Evolutionary conservation across 73 alveolate species (phyloP).

Genomic region (Paramecium octaurelia): DNA sequence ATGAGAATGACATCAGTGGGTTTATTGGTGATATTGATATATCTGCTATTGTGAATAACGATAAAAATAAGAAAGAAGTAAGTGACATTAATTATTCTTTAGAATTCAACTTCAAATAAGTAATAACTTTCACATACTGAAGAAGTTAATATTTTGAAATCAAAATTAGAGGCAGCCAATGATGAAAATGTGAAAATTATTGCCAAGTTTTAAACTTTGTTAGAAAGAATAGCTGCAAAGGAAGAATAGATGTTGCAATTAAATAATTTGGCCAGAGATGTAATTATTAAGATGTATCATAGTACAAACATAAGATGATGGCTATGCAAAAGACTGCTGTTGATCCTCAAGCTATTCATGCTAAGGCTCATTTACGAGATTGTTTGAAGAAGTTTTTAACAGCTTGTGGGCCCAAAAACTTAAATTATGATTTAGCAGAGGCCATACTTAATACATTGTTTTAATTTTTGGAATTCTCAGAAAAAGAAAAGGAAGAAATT

Average conservation of each 20-base stretch:
- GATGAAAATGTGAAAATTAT: constrained; percentile 5
- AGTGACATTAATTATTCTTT: not conserved
- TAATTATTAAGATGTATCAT: not conserved
- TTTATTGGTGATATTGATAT: not conserved
- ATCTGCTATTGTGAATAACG: not conserved
- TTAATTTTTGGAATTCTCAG: constrained; percentile 7
- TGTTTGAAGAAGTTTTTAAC: not conserved
- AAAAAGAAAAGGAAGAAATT: constrained; percentile 8
- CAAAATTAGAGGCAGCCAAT: not conserved
- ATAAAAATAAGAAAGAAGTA: not conserved
- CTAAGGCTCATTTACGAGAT: constrained; percentile 35
- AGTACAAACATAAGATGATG: constrained; percentile 27
- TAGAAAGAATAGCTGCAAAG: constrained; percentile 13
- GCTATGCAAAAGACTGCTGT: not conserved
- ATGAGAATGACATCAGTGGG: not conserved
- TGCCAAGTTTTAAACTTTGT: not conserved
- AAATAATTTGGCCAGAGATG: constrained; percentile 16
- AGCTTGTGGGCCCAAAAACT: constrained; percentile 1
- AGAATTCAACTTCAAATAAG: not conserved
- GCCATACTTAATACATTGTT: not conserved
- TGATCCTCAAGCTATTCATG: constrained; percentile 36
- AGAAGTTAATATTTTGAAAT: not conserved
- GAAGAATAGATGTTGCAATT: not conserved
- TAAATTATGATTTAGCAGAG: not conserved
- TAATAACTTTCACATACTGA: not conserved